phyloP scores from a whole-genome alignment of 2,329 filamentous ascomycete genomes.

The Phyllosticta citriasiana region DNA sequence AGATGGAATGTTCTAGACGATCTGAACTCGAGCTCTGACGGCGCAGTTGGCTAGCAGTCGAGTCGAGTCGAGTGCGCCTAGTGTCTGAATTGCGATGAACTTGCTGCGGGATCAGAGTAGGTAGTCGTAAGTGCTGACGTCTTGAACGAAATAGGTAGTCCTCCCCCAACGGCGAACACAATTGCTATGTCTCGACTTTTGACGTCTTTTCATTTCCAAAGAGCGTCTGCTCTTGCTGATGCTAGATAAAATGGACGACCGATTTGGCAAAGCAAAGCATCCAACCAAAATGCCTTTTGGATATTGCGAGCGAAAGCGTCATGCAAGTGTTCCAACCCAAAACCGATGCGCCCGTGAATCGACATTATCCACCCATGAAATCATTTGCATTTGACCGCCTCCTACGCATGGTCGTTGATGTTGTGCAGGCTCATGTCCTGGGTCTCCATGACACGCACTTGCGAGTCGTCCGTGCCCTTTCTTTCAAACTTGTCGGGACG shows the following conservation, averaged over 20 bases:
- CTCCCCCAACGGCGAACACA: too few species aligned
- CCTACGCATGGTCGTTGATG: constrained; percentile 29
- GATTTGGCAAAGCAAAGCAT: not conserved
- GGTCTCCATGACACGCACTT: constrained; percentile 36
- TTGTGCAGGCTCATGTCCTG: constrained; percentile 56
- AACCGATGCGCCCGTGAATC: not conserved
- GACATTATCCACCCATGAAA: not conserved
- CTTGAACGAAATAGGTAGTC: too few species aligned
- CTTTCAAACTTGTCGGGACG: constrained; percentile 15
- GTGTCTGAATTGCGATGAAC: too few species aligned
- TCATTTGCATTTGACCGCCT: not conserved
- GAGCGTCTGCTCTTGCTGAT: not conserved
- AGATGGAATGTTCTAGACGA: not conserved
- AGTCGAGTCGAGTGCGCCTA: too few species aligned
- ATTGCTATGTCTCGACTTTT: not conserved
- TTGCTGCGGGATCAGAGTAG: too few species aligned
- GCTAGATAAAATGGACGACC: not conserved
- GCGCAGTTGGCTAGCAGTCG: too few species aligned
- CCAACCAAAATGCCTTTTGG: not conserved
- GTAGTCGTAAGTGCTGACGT: too few species aligned
- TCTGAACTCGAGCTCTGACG: too few species aligned
- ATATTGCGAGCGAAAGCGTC: not conserved
- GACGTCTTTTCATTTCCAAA: not conserved
- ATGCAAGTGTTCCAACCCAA: not conserved
- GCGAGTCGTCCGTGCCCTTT: constrained; percentile 24